These are phyloP conservation scores for Russula foetens DNA, from an alignment of 768 basidiomycete species.

Conservation along the genomic window DNA sequence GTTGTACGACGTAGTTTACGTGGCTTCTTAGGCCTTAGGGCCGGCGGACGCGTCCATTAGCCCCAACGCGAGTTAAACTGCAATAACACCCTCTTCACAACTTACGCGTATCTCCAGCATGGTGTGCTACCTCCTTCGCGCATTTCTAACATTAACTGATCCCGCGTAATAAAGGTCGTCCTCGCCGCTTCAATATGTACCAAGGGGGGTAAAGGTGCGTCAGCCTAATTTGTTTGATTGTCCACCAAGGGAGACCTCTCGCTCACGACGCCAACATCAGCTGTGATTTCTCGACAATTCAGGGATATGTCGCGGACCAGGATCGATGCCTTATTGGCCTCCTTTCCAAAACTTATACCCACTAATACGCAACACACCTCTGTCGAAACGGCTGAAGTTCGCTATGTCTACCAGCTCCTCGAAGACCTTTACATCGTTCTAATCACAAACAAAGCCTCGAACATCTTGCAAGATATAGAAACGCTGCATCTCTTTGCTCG, in stretches of 20 bases:
- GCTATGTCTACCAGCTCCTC: slow-evolving; percentile 94
- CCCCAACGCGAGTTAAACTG: no score
- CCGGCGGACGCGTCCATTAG: not conserved
- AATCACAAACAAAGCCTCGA: slow-evolving; percentile 98
- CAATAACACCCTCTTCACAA: not conserved
- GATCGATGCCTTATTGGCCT: slow-evolving; percentile 92
- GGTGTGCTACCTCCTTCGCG: slow-evolving; percentile 4
- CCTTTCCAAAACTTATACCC: slow-evolving; percentile 96
- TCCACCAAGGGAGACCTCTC: not conserved
- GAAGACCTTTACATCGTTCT: slow-evolving; percentile 96
- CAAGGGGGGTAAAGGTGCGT: slow-evolving; percentile 85
- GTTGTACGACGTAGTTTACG: no score
- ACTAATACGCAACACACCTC: slow-evolving; percentile 92
- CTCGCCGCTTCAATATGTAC: slow-evolving; percentile 93
- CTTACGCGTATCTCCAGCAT: not conserved
- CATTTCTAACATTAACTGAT: not conserved
- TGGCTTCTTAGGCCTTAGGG: no score
- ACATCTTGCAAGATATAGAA: slow-evolving; percentile 96
- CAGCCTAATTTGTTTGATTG: not conserved
- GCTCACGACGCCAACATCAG: slow-evolving; percentile 33
- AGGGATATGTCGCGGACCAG: slow-evolving; percentile 86
- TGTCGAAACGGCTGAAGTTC: slow-evolving; percentile 91
- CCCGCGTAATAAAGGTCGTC: slow-evolving; percentile 55
- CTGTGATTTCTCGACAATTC: slow-evolving; percentile 94
- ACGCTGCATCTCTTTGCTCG: slow-evolving; percentile 92